Conservation (phyloP, 352 stramenopile genomes). For the Aphanomyces euteiches region DNA sequence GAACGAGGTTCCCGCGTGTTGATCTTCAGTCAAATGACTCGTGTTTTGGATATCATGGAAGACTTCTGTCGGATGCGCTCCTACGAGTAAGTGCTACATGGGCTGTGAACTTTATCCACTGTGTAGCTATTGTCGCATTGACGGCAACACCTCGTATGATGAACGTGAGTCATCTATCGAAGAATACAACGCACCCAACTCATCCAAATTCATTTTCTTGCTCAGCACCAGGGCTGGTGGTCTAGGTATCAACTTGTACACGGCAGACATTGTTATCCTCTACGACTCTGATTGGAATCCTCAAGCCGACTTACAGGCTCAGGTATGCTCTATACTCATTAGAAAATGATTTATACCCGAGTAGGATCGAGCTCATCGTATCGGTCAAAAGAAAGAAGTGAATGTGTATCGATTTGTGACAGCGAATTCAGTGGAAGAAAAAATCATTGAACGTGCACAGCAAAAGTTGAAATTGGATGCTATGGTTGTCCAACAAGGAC, state of each 20-base stretch:
- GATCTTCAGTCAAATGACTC: constrained; percentile 94
- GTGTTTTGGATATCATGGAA: constrained; percentile 92
- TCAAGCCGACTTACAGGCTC: constrained; percentile 93
- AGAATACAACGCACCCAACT: constrained; percentile 95
- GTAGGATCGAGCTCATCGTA: constrained; percentile 95
- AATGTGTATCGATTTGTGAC: constrained; percentile 95
- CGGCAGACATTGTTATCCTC: constrained; percentile 98
- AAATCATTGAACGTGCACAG: constrained; percentile 97
- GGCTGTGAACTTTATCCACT: neutral
- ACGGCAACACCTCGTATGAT: constrained; percentile 85
- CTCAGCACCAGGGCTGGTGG: constrained; percentile 96
- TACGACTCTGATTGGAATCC: constrained; percentile 99
- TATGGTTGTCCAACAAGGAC: constrained; percentile 84
- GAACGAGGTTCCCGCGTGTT: constrained; percentile 84
- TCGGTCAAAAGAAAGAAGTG: constrained; percentile 98
- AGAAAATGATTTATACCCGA: neutral
- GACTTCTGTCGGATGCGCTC: constrained; percentile 94
- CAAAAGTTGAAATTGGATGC: constrained; percentile 94
- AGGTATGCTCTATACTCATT: constrained; percentile 30
- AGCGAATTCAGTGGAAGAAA: constrained; percentile 97
- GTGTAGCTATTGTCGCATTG: constrained; percentile 64
- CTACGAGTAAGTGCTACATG: constrained; percentile 52
- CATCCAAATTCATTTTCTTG: constrained; percentile 96
- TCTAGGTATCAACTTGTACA: constrained; percentile 99
- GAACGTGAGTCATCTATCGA: constrained; percentile 82